These are phyloP conservation scores for Botryosphaeria dothidea DNA, from an alignment of 2,329 filamentous ascomycete genomes.

Conservation along the genomic window DNA sequence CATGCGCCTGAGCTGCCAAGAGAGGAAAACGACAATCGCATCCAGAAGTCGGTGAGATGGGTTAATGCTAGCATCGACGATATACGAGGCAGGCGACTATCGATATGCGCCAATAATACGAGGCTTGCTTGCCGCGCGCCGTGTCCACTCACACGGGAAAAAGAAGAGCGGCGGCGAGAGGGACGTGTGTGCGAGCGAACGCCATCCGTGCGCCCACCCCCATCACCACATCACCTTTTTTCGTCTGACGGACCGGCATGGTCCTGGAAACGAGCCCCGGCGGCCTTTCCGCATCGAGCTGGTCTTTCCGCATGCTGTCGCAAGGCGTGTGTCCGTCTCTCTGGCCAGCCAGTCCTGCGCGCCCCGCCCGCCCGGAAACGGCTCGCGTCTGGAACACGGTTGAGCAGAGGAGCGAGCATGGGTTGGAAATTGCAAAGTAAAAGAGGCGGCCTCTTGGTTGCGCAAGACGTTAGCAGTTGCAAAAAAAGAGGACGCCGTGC, in stretches of 20 bases:
- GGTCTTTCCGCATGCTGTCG: constrained; percentile 4
- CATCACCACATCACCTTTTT: neutral
- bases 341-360: neutral
- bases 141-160: neutral
- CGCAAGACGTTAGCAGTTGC: no score
- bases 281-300: constrained; percentile 11
- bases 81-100: neutral
- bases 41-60: neutral
- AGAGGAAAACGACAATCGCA: neutral
- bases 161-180: neutral
- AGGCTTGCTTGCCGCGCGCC: neutral
- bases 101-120: constrained; percentile 2
- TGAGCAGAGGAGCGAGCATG: neutral
- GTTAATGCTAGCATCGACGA: neutral
- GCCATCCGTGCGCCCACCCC: constrained; percentile 4
- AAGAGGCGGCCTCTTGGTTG: no score
- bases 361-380: neutral
- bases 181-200: neutral
- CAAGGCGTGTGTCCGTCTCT: neutral
- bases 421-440: neutral
- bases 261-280: neutral
- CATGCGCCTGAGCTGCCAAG: neutral
- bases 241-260: neutral
- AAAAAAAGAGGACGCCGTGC: neutral
- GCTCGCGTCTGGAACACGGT: neutral